phyloP scores from a whole-genome alignment of 2,329 filamentous ascomycete species.

The Remersonia thermophila region DNA sequence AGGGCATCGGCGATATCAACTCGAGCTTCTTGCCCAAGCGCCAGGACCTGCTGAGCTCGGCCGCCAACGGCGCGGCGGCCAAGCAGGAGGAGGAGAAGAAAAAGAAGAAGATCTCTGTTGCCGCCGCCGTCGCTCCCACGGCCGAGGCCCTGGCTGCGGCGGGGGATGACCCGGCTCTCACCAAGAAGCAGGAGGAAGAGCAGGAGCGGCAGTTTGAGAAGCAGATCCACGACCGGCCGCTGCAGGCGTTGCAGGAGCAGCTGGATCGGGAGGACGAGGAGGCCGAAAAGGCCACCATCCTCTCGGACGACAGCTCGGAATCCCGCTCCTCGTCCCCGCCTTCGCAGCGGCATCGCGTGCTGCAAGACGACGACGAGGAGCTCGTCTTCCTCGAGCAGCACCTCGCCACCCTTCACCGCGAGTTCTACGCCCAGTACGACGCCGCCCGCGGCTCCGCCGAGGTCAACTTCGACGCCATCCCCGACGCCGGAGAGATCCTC shows the following conservation, averaged over 20 bases:
- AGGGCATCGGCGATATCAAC: constrained; percentile 97
- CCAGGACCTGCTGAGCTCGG: constrained; percentile 35
- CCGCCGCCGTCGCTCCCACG: constrained; percentile 30
- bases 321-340: constrained; percentile 19
- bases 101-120: constrained; percentile 13
- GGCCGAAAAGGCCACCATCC: constrained; percentile 35
- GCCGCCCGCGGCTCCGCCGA: constrained; percentile 29
- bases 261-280: constrained; percentile 74
- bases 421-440: constrained; percentile 79
- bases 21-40: constrained; percentile 88
- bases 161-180: constrained; percentile 51
- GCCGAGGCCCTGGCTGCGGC: constrained; percentile 71
- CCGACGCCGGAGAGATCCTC: constrained; percentile 79
- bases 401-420: constrained; percentile 59
- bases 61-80: constrained; percentile 12
- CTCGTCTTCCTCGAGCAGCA: constrained; percentile 65
- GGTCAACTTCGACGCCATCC: constrained; percentile 46
- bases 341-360: constrained; percentile 55
- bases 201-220: constrained; percentile 81
- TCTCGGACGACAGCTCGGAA: constrained; percentile 26
- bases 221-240: constrained; percentile 75
- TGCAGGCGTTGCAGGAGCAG: constrained; percentile 85
- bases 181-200: constrained; percentile 67
- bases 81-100: constrained; percentile 6
- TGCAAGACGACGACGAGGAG: constrained; percentile 81